Evolutionary conservation across 1,284 basidiomycete genomes (phyloP), one percentile per base, ranked within the genome.

Genomic region (Naganishia sp.): DNA sequence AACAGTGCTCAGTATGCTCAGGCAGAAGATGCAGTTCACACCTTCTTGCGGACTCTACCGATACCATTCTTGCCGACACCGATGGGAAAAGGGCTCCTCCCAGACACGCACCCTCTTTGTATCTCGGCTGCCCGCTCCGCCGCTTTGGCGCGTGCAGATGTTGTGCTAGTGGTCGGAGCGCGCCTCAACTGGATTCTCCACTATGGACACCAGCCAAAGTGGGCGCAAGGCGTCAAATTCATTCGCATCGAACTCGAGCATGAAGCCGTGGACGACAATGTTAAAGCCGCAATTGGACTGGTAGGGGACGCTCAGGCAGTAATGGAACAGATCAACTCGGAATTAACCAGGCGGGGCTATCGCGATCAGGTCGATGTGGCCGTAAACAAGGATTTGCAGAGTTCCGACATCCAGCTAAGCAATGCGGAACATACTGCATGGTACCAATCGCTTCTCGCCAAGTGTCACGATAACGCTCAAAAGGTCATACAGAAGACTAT

Each of bases 171-270:
- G 9, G 53, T 70, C 15, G 70, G 70, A 13, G 70, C 70, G 18
- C 61, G 70, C 21, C 61, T 71, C 10, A 71, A 71, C 52, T 71
- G 70, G 70, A 69, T 71, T 11, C 63, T 71, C 1, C 70, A 71
- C 42, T 71, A 71, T 47, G 70, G 70, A 5, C 46, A 46, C 13
- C n/a, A 51, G 17, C 68, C 67, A 18, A 71, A 71, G 46, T 71
- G 70, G 70, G 35, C 56, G 32, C 50, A 63, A 4, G 53, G 63
- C 47, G 68, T 68, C 49, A 71, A 69, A 51, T 69, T 69, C 43
- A 63, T 71, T n/a, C 43, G 68, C 6, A 65, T 71, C n/a, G 70
- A 71, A 21, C 62, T 71, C 41, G 63, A 68, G 39, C 47, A 58
- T 5, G 68, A 69, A 41, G 61, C 63, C 15, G 42, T 71, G 1